Evolutionary conservation across 2,329 filamentous ascomycete species (phyloP).

Genomic region (Clarireedia hainanense): DNA sequence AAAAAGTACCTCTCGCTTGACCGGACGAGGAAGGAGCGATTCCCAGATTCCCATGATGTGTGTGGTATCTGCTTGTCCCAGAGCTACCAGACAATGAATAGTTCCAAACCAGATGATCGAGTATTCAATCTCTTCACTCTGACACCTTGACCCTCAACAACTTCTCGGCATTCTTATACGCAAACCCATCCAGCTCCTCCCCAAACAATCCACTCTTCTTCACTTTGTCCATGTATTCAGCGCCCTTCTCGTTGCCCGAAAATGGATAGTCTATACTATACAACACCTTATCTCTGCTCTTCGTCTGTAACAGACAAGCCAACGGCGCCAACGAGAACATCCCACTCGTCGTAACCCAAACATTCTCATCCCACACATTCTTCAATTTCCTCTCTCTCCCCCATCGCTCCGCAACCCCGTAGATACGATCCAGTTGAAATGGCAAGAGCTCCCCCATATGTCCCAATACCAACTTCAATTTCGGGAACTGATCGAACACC

Average conservation of each 20-base stretch:
- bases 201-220: constrained; percentile 41
- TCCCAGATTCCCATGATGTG: no score
- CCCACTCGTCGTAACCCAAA: constrained; percentile 51
- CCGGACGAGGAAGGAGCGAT: no score
- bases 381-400: constrained; percentile 33
- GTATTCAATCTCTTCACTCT: neutral
- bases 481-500: constrained; percentile 46
- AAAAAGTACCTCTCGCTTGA: no score
- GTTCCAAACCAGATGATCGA: no score
- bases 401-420: constrained; percentile 25
- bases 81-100: no score
- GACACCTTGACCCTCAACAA: constrained; percentile 31
- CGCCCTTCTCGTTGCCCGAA: constrained; percentile 39
- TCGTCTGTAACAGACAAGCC: constrained; percentile 37
- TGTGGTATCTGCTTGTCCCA: no score
- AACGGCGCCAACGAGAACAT: constrained; percentile 42
- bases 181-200: constrained; percentile 40
- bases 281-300: constrained; percentile 41
- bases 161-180: constrained; percentile 42
- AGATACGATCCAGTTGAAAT: constrained; percentile 43
- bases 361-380: constrained; percentile 46
- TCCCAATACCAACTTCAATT: constrained; percentile 45
- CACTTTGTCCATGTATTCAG: constrained; percentile 40
- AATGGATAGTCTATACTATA: constrained; percentile 54
- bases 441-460: constrained; percentile 48